Percentiles rank a stretch among this genome's conserved stretches.
These are phyloP conservation scores for Fraxinus baroniana DNA, from an alignment of 305 asterid genomes.

Conservation along the genomic window DNA sequence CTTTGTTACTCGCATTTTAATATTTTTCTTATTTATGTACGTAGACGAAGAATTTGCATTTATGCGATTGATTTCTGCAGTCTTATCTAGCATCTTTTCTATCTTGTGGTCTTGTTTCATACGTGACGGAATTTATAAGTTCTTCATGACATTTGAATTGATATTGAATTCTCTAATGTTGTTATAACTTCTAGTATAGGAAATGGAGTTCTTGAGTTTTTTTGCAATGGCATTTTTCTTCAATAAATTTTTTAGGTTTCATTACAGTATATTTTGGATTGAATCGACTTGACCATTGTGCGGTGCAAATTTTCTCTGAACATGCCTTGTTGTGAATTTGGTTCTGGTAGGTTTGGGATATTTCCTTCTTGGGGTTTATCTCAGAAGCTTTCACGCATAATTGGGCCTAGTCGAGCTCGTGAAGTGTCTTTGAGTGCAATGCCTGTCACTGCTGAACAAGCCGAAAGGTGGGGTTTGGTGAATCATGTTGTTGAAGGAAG, in stretches of 20 bases:
- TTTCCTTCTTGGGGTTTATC: constrained; percentile 98
- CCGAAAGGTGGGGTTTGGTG: constrained; percentile 88
- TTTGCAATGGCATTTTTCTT: not conserved
- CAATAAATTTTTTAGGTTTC: not conserved
- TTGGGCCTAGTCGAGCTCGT: constrained; percentile 82
- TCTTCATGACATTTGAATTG: not conserved
- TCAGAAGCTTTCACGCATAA: constrained; percentile 85
- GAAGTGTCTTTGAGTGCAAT: constrained; percentile 69
- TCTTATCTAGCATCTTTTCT: constrained; percentile 8
- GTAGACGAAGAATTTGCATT: not conserved
- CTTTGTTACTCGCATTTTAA: not conserved
- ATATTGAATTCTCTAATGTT: not conserved
- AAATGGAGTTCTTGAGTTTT: not conserved
- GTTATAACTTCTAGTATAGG: not conserved
- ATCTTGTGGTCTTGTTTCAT: not conserved
- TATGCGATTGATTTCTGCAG: not conserved
- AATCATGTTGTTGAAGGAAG: constrained; percentile 77
- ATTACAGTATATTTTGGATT: not conserved
- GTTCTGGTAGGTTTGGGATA: constrained; percentile 74
- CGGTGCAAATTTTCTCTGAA: not conserved
- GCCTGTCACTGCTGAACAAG: constrained; percentile 81
- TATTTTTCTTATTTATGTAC: not conserved
- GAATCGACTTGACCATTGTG: not conserved
- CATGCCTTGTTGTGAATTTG: constrained; percentile 4
- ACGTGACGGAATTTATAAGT: not conserved